Evolutionary conservation across 768 basidiomycete species (phyloP).

Genomic region (Boletus reticulatus): DNA sequence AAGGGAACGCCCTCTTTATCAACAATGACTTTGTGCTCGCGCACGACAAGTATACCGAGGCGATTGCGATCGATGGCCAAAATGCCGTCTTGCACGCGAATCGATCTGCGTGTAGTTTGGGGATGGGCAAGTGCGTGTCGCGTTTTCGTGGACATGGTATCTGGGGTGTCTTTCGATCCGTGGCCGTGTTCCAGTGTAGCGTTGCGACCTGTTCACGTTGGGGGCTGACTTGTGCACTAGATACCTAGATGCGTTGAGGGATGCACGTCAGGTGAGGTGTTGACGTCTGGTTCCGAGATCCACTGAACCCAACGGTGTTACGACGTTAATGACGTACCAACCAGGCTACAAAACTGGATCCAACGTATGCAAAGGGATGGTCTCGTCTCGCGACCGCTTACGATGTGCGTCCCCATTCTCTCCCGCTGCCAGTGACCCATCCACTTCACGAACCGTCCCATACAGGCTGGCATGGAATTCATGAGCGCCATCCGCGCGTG

Average conservation of each 20-base stretch:
- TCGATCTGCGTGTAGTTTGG: not conserved
- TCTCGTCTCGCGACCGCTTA: slow-evolving; percentile 2
- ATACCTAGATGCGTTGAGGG: not conserved
- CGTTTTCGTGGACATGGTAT: no score
- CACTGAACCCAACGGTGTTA: no score
- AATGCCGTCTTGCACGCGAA: slow-evolving; percentile 1
- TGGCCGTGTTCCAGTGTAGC: not conserved
- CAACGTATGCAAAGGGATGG: not conserved
- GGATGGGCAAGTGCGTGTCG: not conserved
- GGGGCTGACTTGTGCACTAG: not conserved
- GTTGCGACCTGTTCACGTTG: no score
- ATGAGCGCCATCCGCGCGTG: not conserved
- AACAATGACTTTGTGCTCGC: not conserved
- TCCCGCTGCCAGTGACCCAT: not conserved
- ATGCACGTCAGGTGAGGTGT: not conserved
- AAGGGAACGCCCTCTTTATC: not conserved
- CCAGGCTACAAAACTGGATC: not conserved
- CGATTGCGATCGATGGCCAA: not conserved
- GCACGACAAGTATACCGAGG: slow-evolving; percentile 1
- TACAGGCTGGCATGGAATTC: not conserved
- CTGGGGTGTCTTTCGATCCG: no score
- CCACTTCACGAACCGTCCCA: not conserved
- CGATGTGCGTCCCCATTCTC: not conserved
- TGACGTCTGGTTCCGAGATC: not conserved
- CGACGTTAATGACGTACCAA: not conserved